phyloP scores from a whole-genome alignment of 208 protist species.

The Trypanosoma caninum region DNA sequence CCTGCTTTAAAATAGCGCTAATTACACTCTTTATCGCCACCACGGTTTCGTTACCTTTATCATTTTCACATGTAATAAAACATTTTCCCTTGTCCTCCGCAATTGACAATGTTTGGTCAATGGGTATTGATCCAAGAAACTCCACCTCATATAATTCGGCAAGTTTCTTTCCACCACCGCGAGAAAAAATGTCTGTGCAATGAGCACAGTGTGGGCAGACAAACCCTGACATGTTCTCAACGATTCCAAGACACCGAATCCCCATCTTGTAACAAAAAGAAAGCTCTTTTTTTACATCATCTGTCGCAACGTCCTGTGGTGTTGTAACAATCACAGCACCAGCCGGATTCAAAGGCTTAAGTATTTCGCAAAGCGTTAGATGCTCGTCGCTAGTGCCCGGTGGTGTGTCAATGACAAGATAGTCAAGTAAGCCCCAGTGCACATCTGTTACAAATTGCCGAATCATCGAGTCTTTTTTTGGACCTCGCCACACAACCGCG shows the following conservation, averaged over 20 bases:
- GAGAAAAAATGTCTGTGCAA: conserved; percentile 86
- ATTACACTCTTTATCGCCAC: conserved; percentile 51
- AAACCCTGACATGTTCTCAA: conserved; percentile 94
- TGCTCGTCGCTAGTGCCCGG: conserved; percentile 93
- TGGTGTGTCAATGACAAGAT: conserved; percentile 92
- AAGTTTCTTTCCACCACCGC: conserved; percentile 73
- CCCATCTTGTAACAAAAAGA: conserved; percentile 86
- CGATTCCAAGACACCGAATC: conserved; percentile 86
- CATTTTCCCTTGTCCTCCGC: conserved; percentile 68
- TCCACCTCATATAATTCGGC: conserved; percentile 74
- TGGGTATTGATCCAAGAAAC: conserved; percentile 80
- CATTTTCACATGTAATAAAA: conserved; percentile 30
- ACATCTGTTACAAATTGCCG: conserved; percentile 91
- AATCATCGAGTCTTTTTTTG: conserved; percentile 92
- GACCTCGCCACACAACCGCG: conserved; percentile 98
- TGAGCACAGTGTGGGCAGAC: conserved; percentile 91
- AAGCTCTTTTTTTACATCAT: conserved; percentile 92
- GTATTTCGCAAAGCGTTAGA: conserved; percentile 82
- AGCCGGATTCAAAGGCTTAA: conserved; percentile 47
- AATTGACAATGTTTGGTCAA: conserved; percentile 70
- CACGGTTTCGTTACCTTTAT: conserved; percentile 30
- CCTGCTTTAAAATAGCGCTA: conserved; percentile 48
- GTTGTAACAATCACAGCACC: conserved; percentile 91
- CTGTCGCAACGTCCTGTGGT: conserved; percentile 86
- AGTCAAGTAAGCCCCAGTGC: conserved; percentile 87